Evolutionary conservation across 139 green algal species (phyloP).

Genomic region (Micromonas commoda): DNA sequence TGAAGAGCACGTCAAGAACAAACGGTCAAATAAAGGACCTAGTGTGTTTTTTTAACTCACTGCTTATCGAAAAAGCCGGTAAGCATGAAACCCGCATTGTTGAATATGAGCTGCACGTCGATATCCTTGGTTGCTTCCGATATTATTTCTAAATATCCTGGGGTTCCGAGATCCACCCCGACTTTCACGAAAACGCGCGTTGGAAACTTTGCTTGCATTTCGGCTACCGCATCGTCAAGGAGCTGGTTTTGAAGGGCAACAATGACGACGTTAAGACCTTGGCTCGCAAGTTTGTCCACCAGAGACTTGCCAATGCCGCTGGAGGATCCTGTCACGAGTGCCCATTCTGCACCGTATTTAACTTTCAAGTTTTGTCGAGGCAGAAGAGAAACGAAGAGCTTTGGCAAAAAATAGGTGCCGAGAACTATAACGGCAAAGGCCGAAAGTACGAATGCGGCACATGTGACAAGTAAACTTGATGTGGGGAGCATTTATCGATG

Average conservation of each 20-base stretch:
- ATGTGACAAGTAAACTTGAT: too few species aligned
- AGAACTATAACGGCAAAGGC: too few species aligned
- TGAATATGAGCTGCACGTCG: conserved; percentile 73
- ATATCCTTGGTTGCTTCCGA: conserved; percentile 68
- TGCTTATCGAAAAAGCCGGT: conserved; percentile 82
- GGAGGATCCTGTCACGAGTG: conserved; percentile 75
- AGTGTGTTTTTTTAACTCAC: too few species aligned
- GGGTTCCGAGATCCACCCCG: conserved; percentile 55
- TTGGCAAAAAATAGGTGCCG: conserved; percentile 8
- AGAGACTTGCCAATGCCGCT: conserved; percentile 82
- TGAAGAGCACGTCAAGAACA: not conserved
- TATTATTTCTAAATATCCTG: conserved; percentile 65
- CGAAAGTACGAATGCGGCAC: too few species aligned
- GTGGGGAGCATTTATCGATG: too few species aligned
- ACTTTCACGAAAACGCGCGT: conserved; percentile 2
- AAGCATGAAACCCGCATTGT: conserved; percentile 91
- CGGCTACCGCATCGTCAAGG: not conserved
- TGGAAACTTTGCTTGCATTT: not conserved
- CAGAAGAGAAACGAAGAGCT: not conserved
- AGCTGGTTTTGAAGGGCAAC: conserved; percentile 47
- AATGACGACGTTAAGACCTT: conserved; percentile 85
- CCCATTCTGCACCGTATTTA: conserved; percentile 54
- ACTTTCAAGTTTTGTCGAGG: conserved; percentile 11
- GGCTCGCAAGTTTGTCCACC: conserved; percentile 63
- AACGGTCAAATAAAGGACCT: conserved; percentile 18